Conservation (phyloP, 345 rosid species). For the Streptanthus diversifolius region DNA sequence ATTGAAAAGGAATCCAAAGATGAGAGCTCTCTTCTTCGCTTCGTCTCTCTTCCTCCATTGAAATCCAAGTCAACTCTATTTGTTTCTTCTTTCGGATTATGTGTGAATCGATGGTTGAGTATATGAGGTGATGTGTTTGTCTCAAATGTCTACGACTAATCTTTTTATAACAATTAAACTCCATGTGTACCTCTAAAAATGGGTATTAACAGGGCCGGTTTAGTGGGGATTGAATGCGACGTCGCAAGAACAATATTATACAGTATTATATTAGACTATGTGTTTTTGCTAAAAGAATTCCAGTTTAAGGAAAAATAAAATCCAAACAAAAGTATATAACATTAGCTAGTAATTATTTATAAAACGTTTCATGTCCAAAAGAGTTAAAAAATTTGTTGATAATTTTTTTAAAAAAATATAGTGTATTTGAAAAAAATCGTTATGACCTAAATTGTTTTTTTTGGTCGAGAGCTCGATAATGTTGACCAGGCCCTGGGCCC, state of each 20-base stretch:
- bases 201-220: not conserved
- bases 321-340: not conserved
- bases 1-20: not conserved
- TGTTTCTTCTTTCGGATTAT: not conserved
- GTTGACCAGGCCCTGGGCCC: not conserved
- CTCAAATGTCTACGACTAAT: not conserved
- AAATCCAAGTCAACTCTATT: not conserved
- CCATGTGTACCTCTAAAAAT: not conserved
- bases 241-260: not conserved
- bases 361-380: not conserved
- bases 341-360: not conserved
- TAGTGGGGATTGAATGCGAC: not conserved
- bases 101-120: not conserved
- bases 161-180: not conserved
- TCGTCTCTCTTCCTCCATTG: slow-evolving; percentile 6
- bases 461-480: not conserved
- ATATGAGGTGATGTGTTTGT: not conserved
- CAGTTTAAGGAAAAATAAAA: not conserved
- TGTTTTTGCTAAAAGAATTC: not conserved
- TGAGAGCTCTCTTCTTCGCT: not conserved
- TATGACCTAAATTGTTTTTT: not conserved
- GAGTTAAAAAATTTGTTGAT: not conserved
- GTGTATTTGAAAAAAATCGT: too few relatives aligned
- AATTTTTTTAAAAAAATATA: not conserved
- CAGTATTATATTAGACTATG: too few relatives aligned